A percentile compares a stretch with the other conserved stretches of the same genome.
Evolutionary conservation across 139 green algal species (phyloP).

Genomic region (Desmodesmus armatus): DNA sequence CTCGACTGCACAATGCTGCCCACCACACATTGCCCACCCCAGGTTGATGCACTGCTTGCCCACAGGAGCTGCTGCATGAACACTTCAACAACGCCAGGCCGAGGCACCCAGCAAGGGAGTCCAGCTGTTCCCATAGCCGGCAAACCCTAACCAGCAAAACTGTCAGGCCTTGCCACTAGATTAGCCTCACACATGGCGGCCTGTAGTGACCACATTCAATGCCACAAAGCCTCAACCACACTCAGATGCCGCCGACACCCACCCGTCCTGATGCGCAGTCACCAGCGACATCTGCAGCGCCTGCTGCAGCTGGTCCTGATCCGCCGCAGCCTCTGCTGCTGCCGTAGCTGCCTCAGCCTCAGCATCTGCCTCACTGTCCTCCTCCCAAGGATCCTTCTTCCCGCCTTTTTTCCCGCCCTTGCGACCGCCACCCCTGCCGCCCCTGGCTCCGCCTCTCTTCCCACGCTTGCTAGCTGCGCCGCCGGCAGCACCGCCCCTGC

Average conservation of each 20-base stretch:
- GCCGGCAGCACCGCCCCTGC: neutral
- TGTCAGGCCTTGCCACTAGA: neutral
- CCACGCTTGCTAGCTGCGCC: neutral
- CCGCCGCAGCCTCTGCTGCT: neutral
- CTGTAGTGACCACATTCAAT: no score
- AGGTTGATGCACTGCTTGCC: neutral
- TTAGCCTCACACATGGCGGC: neutral
- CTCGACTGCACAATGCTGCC: no score
- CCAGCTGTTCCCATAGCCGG: no score
- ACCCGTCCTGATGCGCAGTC: no score
- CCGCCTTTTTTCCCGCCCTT: neutral
- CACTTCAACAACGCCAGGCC: no score
- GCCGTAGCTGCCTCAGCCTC: neutral
- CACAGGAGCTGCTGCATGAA: no score
- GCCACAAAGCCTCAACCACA: no score
- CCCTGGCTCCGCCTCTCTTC: no score
- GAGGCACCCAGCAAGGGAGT: no score
- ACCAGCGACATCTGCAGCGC: neutral
- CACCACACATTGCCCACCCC: no score
- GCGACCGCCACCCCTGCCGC: neutral
- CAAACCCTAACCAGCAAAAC: no score
- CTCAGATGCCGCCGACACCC: no score
- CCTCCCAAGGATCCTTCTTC: neutral
- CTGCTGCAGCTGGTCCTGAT: neutral
- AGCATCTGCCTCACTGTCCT: neutral